Evolutionary conservation across 2,329 filamentous ascomycete species (phyloP).

Genomic region (Penicillium crustosum): DNA sequence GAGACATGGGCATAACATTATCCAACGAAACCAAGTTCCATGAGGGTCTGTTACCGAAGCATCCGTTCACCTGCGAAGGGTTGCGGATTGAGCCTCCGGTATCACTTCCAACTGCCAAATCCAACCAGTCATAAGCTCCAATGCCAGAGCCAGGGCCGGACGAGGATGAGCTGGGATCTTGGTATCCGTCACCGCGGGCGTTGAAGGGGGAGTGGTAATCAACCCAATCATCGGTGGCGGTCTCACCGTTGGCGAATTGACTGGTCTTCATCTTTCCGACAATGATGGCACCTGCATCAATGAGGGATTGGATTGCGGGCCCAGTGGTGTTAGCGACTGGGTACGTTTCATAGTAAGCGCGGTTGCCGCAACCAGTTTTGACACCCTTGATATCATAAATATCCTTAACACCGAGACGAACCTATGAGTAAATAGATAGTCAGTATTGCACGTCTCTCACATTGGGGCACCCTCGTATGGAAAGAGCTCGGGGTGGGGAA

Average conservation of each 20-base stretch:
- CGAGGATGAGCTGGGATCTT: constrained; percentile 28
- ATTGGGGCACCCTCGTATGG: neutral
- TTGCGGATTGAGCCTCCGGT: constrained; percentile 44
- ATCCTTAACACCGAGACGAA: constrained; percentile 59
- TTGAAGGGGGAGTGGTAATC: constrained; percentile 43
- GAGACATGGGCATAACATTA: constrained; percentile 50
- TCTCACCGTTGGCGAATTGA: constrained; percentile 37
- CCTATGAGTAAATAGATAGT: neutral
- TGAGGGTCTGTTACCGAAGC: constrained; percentile 53
- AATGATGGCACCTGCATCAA: constrained; percentile 58
- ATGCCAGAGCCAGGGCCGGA: constrained; percentile 29
- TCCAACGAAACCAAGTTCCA: constrained; percentile 45
- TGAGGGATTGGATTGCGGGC: constrained; percentile 52
- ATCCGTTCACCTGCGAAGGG: constrained; percentile 50
- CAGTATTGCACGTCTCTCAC: neutral
- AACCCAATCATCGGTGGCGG: constrained; percentile 31
- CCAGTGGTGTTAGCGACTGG: constrained; percentile 49
- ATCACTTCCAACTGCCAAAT: constrained; percentile 51
- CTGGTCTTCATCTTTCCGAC: constrained; percentile 38
- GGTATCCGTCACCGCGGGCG: constrained; percentile 40
- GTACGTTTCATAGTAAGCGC: constrained; percentile 59
- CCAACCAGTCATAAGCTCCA: constrained; percentile 44
- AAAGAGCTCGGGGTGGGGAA: too few species aligned
- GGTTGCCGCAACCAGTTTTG: constrained; percentile 57
- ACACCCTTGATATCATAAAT: constrained; percentile 60